phyloP scores from a whole-genome alignment of 1,284 basidiomycete species.

The Moesziomyces sp. region DNA sequence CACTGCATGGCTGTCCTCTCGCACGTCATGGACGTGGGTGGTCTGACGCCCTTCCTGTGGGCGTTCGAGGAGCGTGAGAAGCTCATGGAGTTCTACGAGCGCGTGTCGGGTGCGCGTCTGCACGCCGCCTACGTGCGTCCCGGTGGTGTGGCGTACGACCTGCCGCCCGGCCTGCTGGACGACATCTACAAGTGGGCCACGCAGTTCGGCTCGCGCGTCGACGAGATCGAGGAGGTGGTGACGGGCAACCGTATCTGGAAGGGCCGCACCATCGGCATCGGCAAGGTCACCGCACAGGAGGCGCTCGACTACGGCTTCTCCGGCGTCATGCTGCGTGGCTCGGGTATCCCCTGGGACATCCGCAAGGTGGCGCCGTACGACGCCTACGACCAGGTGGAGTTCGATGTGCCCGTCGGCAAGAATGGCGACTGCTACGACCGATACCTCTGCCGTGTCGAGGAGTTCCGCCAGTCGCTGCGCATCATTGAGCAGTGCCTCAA shows the following conservation, averaged over 20 bases:
- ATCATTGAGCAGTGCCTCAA: conserved; percentile 89
- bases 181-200: conserved; percentile 99
- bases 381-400: conserved; percentile 97
- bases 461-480: conserved; percentile 92
- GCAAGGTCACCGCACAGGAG: conserved; percentile 88
- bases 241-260: conserved; percentile 99
- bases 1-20: conserved; percentile 98
- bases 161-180: conserved; percentile 93
- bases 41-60: conserved; percentile 98
- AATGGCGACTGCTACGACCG: conserved; percentile 96
- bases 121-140: conserved; percentile 98
- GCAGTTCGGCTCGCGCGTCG: conserved; percentile 88
- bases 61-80: conserved; percentile 99
- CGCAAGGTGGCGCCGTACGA: conserved; percentile 91
- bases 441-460: conserved; percentile 96
- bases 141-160: conserved; percentile 96
- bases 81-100: conserved; percentile 99
- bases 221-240: conserved; percentile 98
- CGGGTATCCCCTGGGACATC: conserved; percentile 94
- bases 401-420: conserved; percentile 94
- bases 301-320: conserved; percentile 94
- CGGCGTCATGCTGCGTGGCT: conserved; percentile 95
- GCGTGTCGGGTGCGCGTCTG: conserved; percentile 95
- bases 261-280: conserved; percentile 89
- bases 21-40: conserved; percentile 81